Evolutionary conservation across 1,139 yeast genomes (phyloP), one percentile per base, ranked within the genome.

Genomic region (Blastobotrys illinoisensis): DNA sequence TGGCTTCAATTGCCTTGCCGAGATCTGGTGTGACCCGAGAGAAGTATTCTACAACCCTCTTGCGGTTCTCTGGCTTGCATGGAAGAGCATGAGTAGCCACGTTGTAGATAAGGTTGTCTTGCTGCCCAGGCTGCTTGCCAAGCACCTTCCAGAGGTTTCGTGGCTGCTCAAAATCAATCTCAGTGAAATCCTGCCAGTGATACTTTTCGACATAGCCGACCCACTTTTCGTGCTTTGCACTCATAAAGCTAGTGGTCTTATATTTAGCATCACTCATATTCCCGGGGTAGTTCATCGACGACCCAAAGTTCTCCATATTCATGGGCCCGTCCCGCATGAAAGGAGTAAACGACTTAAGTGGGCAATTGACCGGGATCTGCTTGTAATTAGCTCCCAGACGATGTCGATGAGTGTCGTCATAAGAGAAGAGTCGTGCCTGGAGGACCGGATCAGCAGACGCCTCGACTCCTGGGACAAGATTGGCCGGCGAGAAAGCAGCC

Each of bases 371-470:
- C 6, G 53, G 53, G 21, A 51, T 47, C 32, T 51, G 53, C 44
- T 43, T 36, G 20, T 47, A 51, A 20, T 51, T 51, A 18, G 50
- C n/a, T 28, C 90, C 90, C 64, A 85, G 76, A 66, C 87, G 78
- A 72, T 82, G 79, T 19, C 76, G 67, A 55, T 86, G 95, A 51
- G 95, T 86, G 73, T 87, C 95, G 57, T 89, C 83, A 74, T 87
- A 87, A 36, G 95, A 85, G 71, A 86, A 87, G 63, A 87, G 75
- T 73, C 95, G 82, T 16, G 89, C 80, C 74, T 87, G 95, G 70
- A 87, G 78, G 49, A 87, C 95, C 49, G 95, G 91, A 69, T 87
- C 95, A 61, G 89, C 89, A 48, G 89, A 82, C 52, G 95, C 79
- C 71, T 85, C 88, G 79, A 85, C 83, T 64, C 85, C 86, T 56